Base-by-base conservation (phyloP, 371 early-diverging fungal species). In the Apophysomyces ossiformis region DNA sequence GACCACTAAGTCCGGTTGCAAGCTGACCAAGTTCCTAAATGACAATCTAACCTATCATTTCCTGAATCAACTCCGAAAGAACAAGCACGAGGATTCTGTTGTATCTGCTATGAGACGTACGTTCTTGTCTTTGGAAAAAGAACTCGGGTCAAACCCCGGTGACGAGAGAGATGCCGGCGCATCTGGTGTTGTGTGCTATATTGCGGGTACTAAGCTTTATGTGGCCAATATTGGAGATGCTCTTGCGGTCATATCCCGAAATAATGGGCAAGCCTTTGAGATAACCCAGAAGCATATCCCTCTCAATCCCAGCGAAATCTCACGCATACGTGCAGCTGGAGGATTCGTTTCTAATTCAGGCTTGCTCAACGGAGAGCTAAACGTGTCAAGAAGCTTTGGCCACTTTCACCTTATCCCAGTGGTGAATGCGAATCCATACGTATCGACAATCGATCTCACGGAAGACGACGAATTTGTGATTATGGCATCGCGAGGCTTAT, bases 211-310 rank as follows among this genome's bases (percentile, higher is more conserved):
- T 47, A 90, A 84, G 18, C 76, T 96, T 44, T 94, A 94, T 65
- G 90, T 94, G 13, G 95, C 95, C 15, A 95, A 95, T 71, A 92
- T 90, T n/a, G 96, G 97, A 16, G 95, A 97, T 75, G 88, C 92
- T 0, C 77, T 93, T 37, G 95, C 93, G 0, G 93, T 96, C 7
- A 74, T 96, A 12, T 92, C 92, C 11, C 81, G 92, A 46, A 89
- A 90, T 56, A 93, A 83, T 37, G 90, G 95, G 8, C 85, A 76
- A 15, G 92, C 91, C 1, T 70, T 85, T 21, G 86, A 92, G 26
- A 83, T 96, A 45, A 90, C 96, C 0, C 86, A 85, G 60, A 90
- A 90, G 41, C 93, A 94, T 64, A 90, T 86, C 39, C 89, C 92
- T 26, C 81, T 87, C 63, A 84, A 87, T 58, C 85, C 87, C 2